A percentile compares a stretch with the other conserved stretches of the same genome.
Evolutionary conservation across 371 early-diverging fungal species (phyloP).

Genomic region (Rhizopus stolonifer): DNA sequence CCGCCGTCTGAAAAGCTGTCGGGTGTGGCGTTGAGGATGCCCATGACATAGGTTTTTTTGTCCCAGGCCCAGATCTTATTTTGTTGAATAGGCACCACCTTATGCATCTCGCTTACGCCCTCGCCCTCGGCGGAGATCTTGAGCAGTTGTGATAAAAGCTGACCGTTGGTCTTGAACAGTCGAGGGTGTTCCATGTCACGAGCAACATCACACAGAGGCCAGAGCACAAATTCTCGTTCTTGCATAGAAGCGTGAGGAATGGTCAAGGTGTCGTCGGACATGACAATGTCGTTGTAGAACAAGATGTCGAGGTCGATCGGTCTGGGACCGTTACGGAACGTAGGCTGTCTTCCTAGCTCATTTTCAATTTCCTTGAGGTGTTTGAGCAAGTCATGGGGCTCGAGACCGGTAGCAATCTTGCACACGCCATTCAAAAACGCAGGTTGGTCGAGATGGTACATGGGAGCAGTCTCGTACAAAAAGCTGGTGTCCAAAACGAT

Average conservation of each 20-base stretch:
- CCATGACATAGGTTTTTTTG: slow-evolving; percentile 85
- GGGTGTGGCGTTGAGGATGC: slow-evolving; percentile 95
- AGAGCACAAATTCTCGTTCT: slow-evolving; percentile 94
- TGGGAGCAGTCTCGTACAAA: slow-evolving; percentile 94
- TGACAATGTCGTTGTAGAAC: slow-evolving; percentile 80
- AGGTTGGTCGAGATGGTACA: slow-evolving; percentile 94
- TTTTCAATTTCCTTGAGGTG: slow-evolving; percentile 82
- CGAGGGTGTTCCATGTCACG: slow-evolving; percentile 88
- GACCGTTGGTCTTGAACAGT: slow-evolving; percentile 75
- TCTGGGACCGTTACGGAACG: slow-evolving; percentile 87
- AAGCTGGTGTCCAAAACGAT: slow-evolving; percentile 90
- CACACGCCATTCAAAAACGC: slow-evolving; percentile 88
- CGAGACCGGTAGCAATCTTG: slow-evolving; percentile 79
- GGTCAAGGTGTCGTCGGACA: slow-evolving; percentile 66
- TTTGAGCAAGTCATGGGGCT: slow-evolving; percentile 75
- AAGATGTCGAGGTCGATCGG: slow-evolving; percentile 95
- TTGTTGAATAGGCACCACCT: slow-evolving; percentile 64
- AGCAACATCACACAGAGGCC: slow-evolving; percentile 93
- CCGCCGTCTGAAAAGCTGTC: slow-evolving; percentile 98
- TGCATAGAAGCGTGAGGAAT: slow-evolving; percentile 89
- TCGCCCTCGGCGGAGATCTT: slow-evolving; percentile 54
- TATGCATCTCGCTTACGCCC: slow-evolving; percentile 57
- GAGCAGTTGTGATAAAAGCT: slow-evolving; percentile 74
- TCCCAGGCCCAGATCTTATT: slow-evolving; percentile 61
- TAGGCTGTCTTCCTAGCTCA: slow-evolving; percentile 72